phyloP scores from a whole-genome alignment of 1,284 basidiomycete genomes.

The Pterulicium gracile region DNA sequence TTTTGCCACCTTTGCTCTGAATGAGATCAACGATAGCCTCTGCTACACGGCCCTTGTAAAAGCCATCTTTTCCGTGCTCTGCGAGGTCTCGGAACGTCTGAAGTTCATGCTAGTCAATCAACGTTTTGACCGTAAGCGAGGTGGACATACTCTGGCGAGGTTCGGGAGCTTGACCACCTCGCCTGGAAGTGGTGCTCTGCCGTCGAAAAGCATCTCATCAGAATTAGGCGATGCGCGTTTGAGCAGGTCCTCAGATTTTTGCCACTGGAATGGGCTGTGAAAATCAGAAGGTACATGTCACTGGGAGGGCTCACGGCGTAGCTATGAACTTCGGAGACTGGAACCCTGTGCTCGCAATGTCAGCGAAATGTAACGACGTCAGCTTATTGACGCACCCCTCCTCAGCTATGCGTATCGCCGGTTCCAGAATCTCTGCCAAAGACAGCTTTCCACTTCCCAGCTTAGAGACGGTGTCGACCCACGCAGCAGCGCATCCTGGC shows the following conservation, averaged over 20 bases:
- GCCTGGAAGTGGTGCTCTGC: slow-evolving; percentile 69
- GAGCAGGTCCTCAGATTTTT: slow-evolving; percentile 61
- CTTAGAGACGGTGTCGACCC: slow-evolving; percentile 80
- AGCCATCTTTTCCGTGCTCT: slow-evolving; percentile 78
- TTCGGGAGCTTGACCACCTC: slow-evolving; percentile 72
- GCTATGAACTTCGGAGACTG: slow-evolving; percentile 72
- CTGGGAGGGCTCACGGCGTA: slow-evolving; percentile 30
- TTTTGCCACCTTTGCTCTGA: slow-evolving; percentile 76
- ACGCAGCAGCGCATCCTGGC: slow-evolving; percentile 81
- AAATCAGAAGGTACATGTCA: slow-evolving; percentile 1
- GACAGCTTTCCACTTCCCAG: slow-evolving; percentile 80
- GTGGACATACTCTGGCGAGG: slow-evolving; percentile 46
- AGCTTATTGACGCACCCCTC: slow-evolving; percentile 80
- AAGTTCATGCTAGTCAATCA: neutral
- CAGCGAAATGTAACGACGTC: slow-evolving; percentile 1
- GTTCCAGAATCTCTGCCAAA: slow-evolving; percentile 76
- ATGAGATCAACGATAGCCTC: slow-evolving; percentile 84
- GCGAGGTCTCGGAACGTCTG: slow-evolving; percentile 76
- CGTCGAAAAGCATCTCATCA: slow-evolving; percentile 77
- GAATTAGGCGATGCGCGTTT: slow-evolving; percentile 76
- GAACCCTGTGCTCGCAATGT: slow-evolving; percentile 32
- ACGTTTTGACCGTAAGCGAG: no score
- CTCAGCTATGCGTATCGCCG: slow-evolving; percentile 78
- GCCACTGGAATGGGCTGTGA: slow-evolving; percentile 45
- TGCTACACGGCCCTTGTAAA: slow-evolving; percentile 86